Evolutionary conservation across 2,329 filamentous ascomycete species (phyloP).

Genomic region (Sporothrix protearum): DNA sequence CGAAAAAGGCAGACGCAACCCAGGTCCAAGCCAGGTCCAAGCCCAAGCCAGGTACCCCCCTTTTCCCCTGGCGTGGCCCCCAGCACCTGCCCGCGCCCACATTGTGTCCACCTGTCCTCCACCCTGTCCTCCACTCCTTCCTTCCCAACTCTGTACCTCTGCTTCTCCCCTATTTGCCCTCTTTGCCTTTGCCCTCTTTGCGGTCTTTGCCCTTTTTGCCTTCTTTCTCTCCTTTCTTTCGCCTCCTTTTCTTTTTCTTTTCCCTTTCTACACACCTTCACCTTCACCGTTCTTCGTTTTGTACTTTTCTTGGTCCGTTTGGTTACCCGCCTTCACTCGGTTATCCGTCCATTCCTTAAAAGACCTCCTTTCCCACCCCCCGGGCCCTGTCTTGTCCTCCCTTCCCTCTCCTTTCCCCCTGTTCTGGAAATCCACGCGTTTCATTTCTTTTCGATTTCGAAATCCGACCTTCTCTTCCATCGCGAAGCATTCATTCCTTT

Average conservation of each 20-base stretch:
- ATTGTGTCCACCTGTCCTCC: too few relatives aligned
- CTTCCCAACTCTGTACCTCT: not conserved
- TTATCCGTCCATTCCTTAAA: conserved; percentile 25
- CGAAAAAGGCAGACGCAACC: not conserved
- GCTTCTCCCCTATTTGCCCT: not conserved
- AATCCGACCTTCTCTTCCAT: not conserved
- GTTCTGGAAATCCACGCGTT: conserved; percentile 6
- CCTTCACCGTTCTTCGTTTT: not conserved
- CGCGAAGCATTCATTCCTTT: conserved; percentile 22
- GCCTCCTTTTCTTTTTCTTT: not conserved
- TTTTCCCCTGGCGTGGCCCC: conserved; percentile 8
- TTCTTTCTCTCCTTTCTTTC: conserved; percentile 7
- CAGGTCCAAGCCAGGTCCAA: not conserved
- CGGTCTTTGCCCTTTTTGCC: not conserved
- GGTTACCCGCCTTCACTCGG: not conserved
- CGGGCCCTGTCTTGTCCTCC: conserved; percentile 6
- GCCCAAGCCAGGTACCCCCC: not conserved
- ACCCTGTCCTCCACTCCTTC: not conserved
- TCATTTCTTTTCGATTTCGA: conserved; percentile 8
- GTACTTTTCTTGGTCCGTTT: not conserved
- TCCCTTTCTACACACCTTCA: not conserved
- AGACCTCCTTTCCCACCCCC: conserved; percentile 9
- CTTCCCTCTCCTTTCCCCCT: conserved; percentile 2
- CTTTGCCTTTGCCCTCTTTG: not conserved
- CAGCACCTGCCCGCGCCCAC: too few relatives aligned